Conservation (phyloP, 1,284 basidiomycete species). For the Lignosus rhinocerotis region DNA sequence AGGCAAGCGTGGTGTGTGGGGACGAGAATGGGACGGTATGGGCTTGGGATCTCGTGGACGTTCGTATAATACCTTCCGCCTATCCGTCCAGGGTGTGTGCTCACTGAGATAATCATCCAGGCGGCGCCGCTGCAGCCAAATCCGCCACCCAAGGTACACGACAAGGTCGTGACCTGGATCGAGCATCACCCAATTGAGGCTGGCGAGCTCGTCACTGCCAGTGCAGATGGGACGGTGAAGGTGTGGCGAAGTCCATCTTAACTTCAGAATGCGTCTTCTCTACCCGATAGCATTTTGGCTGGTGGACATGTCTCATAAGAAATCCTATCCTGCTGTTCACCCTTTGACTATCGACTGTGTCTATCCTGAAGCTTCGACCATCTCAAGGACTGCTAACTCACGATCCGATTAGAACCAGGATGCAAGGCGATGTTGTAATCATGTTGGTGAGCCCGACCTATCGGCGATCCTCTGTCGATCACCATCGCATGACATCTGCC, state of each 20-base stretch:
- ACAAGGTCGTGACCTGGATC: constrained; percentile 88
- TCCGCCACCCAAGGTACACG: constrained; percentile 74
- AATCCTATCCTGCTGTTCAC: too few relatives aligned
- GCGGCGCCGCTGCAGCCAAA: constrained; percentile 65
- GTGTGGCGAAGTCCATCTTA: constrained; percentile 57
- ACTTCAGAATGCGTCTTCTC: too few relatives aligned
- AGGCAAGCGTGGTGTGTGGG: constrained; percentile 82
- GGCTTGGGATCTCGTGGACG: constrained; percentile 92
- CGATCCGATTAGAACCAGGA: too few relatives aligned
- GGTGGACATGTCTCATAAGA: too few relatives aligned
- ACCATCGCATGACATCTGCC: neutral
- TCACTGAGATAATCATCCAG: constrained; percentile 38
- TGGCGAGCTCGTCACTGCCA: constrained; percentile 83
- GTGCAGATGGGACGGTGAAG: constrained; percentile 84
- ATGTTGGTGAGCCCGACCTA: neutral
- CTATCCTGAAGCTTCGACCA: too few relatives aligned
- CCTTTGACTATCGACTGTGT: too few relatives aligned
- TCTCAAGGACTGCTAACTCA: too few relatives aligned
- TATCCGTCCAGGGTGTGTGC: neutral
- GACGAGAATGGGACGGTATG: constrained; percentile 89
- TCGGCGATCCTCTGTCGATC: neutral
- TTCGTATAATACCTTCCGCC: constrained; percentile 41
- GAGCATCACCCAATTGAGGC: constrained; percentile 84
- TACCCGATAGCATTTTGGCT: too few relatives aligned
- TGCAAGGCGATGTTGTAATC: constrained; percentile 9